phyloP scores from a whole-genome alignment of 2,329 filamentous ascomycete genomes.

The Fusarium nygamai region DNA sequence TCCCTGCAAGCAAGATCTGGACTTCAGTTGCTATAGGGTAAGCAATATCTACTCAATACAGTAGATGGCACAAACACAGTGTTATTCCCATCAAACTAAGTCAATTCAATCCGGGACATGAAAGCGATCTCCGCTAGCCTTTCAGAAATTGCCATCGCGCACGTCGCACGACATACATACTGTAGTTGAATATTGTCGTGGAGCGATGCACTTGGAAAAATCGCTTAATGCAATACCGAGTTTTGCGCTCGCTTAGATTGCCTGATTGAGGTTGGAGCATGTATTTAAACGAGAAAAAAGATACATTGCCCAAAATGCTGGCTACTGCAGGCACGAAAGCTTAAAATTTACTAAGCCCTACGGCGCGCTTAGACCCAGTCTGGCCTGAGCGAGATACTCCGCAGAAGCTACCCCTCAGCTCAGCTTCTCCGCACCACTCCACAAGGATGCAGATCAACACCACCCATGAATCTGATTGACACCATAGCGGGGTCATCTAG shows the following conservation, averaged over 20 bases:
- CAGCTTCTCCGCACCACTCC: not conserved
- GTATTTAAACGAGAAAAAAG: not conserved
- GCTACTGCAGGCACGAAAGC: not conserved
- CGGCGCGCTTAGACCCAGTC: fast-evolving
- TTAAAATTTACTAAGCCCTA: not conserved
- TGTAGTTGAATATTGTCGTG: not conserved
- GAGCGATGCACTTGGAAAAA: fast-evolving
- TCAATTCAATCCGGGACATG: fast-evolving
- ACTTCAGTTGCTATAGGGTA: not conserved
- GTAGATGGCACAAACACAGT: not conserved
- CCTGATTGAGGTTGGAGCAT: not conserved
- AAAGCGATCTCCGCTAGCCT: too few species aligned
- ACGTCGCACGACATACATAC: not conserved
- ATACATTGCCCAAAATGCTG: not conserved
- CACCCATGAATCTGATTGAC: too few species aligned
- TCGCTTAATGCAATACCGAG: not conserved
- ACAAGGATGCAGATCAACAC: not conserved
- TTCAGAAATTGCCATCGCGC: fast-evolving
- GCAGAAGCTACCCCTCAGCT: not conserved
- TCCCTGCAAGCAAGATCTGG: not conserved
- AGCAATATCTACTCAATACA: not conserved
- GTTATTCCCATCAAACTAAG: not conserved
- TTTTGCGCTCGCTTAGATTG: fast-evolving
- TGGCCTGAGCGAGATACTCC: not conserved
- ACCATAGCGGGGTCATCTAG: fast-evolving